Evolutionary conservation across 228 moss, liverwort and hornwort species (phyloP), one percentile per base, ranked within the genome.

Genomic region (Sphagnum fallax): DNA sequence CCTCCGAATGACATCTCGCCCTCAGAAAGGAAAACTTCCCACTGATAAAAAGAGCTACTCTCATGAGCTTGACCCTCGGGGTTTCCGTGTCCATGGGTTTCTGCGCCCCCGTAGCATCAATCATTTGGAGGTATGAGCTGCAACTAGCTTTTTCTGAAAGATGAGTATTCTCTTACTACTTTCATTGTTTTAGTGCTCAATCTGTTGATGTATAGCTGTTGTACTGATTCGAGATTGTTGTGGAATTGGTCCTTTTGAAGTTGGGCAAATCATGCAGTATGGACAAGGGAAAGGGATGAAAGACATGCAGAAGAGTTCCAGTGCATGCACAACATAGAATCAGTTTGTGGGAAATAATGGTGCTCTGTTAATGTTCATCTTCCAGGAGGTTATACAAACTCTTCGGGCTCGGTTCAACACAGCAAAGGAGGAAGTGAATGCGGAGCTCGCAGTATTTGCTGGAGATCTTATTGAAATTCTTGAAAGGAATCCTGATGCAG

Each of bases 11-110:
- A 97, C 96, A 60, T 88, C 86, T 4, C 9, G 55, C 12, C 55
- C 55, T 8, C 84, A 86, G 15, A 97, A 93, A 80, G 89, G 88
- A 64, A 96, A 92, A 72, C 85, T 84, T 52, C 72, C 80, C 53
- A 79, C 77, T 65, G 96, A 93, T 51, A 91, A 91, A 52, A 97
- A 90, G 86, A 97, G 96, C 73, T 97, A 89, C 75, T 97, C 96
- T 16, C 96, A 97, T 81, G 96, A 97, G 86, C 78, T 97, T 63
- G 96, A 93, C 71, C 88, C 96, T 67, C 89, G 83, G 67, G 96
- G 93, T 73, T 83, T 97, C 64, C 78, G 91, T 68, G 84, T 84
- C 52, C 82, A 82, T 48, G 96, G 91, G 69, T 90, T 80, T 77
- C 75, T 79, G 79, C 81, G 86, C 61, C 86, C 89, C 4, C 91